phyloP scores from a whole-genome alignment of 192 early-diverging fungal species.

The Backusella tuberculispora region DNA sequence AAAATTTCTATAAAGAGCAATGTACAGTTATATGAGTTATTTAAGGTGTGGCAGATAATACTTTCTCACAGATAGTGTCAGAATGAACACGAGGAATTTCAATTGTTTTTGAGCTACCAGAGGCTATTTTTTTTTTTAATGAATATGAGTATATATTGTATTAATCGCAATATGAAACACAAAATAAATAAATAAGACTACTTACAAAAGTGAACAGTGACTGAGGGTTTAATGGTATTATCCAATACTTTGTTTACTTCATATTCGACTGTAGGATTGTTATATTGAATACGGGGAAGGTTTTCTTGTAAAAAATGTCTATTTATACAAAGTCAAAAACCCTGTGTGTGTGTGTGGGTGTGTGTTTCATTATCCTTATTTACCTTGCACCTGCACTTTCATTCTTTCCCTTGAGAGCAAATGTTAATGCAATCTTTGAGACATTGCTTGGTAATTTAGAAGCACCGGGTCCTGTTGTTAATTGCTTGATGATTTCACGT shows the following conservation, averaged over 20 bases:
- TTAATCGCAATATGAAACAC: not conserved
- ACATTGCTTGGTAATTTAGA: slow-evolving; percentile 46
- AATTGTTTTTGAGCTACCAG: slow-evolving; percentile 16
- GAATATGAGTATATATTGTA: slow-evolving; percentile 4
- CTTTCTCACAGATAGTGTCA: slow-evolving; percentile 23
- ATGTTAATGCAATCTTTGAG: slow-evolving; percentile 54
- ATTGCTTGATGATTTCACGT: slow-evolving; percentile 30
- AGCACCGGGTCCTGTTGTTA: slow-evolving; percentile 52
- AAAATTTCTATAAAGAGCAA: slow-evolving; percentile 3
- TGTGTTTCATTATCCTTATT: not conserved
- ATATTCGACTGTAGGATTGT: slow-evolving; percentile 54
- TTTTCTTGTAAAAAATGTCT: slow-evolving; percentile 59
- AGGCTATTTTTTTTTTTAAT: not conserved
- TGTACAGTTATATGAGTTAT: not conserved
- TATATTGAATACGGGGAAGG: slow-evolving; percentile 58
- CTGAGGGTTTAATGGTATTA: slow-evolving; percentile 42
- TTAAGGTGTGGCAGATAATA: slow-evolving; percentile 26
- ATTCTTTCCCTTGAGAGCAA: slow-evolving; percentile 46
- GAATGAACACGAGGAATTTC: slow-evolving; percentile 31
- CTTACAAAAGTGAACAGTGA: slow-evolving; percentile 60
- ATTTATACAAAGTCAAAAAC: slow-evolving; percentile 9
- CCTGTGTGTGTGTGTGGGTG: not conserved
- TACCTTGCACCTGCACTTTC: slow-evolving; percentile 59
- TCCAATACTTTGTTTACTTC: slow-evolving; percentile 50
- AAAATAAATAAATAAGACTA: not conserved